Conservation (phyloP, 1,139 yeast species). For the Wickerhamomyces sp. region DNA sequence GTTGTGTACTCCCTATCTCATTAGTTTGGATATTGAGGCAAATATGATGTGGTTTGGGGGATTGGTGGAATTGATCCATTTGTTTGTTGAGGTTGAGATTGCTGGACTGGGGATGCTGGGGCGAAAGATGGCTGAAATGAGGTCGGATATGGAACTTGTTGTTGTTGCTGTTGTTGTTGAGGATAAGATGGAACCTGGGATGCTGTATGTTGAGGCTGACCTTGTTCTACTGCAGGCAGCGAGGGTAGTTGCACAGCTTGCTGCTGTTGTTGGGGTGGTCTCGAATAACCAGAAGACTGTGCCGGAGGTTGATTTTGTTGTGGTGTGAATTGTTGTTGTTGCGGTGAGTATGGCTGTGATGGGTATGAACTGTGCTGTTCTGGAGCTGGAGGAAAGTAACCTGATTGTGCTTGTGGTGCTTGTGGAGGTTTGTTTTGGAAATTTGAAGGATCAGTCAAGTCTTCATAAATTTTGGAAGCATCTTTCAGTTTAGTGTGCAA, state of each 20-base stretch:
- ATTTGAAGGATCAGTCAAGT: conserved; percentile 45
- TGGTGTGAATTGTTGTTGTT: conserved; percentile 1
- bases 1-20: too few species aligned
- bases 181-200: neutral
- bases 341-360: conserved; percentile 5
- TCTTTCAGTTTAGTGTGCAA: conserved; percentile 62
- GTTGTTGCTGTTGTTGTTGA: conserved; percentile 2
- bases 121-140: neutral
- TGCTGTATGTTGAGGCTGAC: conserved; percentile 8
- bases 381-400: conserved; percentile 5
- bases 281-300: too few species aligned
- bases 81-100: conserved; percentile 4
- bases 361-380: conserved; percentile 6
- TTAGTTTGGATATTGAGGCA: conserved; percentile 1
- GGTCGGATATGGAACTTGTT: neutral
- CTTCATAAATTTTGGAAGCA: conserved; percentile 68
- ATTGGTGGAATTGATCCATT: conserved; percentile 8
- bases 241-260: too few species aligned
- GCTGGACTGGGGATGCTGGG: conserved; percentile 7
- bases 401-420: conserved; percentile 5
- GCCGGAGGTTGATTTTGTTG: too few species aligned
- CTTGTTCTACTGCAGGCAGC: conserved; percentile 6
- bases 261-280: too few species aligned
- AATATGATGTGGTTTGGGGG: conserved; percentile 6
- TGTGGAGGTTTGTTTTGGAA: too few species aligned